A percentile compares a stretch with the other conserved stretches of the same genome.
Conservation (phyloP, 306 rosid species). For the Medicago truncatula region DNA sequence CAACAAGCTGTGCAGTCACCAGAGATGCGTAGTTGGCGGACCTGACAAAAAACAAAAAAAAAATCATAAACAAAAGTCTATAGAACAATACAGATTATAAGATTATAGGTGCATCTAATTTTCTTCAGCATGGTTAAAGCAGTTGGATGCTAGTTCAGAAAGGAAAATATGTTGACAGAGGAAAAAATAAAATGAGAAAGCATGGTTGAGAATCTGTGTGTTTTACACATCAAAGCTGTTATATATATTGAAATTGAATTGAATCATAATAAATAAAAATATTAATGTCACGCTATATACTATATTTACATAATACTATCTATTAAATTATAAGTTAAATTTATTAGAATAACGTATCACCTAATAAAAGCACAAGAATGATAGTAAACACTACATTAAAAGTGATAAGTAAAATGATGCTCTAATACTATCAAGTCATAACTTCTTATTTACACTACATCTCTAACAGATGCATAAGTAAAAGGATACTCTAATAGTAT, state of each 20-base stretch:
- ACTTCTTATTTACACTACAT: background rate
- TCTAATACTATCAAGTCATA: slow-evolving; percentile 13
- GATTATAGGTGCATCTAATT: slow-evolving; percentile 20
- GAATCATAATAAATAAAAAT: background rate
- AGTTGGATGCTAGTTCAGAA: slow-evolving; percentile 3
- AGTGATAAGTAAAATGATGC: background rate
- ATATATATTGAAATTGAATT: background rate
- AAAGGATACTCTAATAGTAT: background rate
- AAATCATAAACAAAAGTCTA: slow-evolving; percentile 25
- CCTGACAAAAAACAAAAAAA: slow-evolving; percentile 54
- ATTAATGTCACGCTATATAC: background rate
- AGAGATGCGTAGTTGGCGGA: slow-evolving; percentile 87
- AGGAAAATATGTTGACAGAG: background rate
- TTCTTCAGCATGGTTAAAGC: slow-evolving; percentile 10
- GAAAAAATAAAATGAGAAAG: background rate
- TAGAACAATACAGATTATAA: slow-evolving; percentile 26
- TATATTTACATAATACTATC: background rate
- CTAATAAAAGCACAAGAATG: background rate
- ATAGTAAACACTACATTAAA: background rate
- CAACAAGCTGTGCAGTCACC: slow-evolving; percentile 82
- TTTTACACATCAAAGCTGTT: background rate
- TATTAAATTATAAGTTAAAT: background rate
- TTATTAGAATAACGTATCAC: background rate
- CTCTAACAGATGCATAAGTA: background rate
- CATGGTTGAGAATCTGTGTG: background rate